Evolutionary conservation across 2,329 filamentous ascomycete genomes (phyloP), one percentile per base, ranked within the genome.

Genomic region (Acarospora socialis): DNA sequence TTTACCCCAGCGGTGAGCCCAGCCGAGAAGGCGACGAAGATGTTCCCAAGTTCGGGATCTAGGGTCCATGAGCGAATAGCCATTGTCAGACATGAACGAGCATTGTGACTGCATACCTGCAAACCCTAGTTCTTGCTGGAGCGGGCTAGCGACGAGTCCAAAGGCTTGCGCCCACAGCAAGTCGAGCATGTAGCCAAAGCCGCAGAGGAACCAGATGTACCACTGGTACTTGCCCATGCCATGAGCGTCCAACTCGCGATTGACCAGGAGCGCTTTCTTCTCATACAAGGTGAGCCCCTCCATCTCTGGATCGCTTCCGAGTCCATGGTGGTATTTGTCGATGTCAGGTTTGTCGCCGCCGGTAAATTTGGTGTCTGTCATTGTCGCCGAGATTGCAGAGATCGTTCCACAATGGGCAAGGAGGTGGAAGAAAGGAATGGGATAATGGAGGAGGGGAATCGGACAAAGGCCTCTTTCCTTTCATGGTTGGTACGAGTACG

Each of bases 81-180:
- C n/a, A n/a, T n/a, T n/a, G n/a, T n/a, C n/a, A n/a, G n/a, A n/a
- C n/a, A n/a, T n/a, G n/a, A n/a, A n/a, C n/a, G n/a, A n/a, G n/a
- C n/a, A n/a, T n/a, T n/a, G n/a, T n/a, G 7, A n/a, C 4, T 12
- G 21, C 20, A 14, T 21, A 42, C 40, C 21, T 22, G 24, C 46
- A 34, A 73, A 70, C 1, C 66, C 66, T 14, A 73, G 46, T 46
- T 73, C 69, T 44, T 71, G 67, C 42, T 70, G 56, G 34, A 73
- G 46, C 5, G 68, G 63, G 7, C 60, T 61, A 10, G 69, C 47
- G 0, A 70, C 59, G 2, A 73, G 56, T 7, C 66, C 66, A 42
- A 73, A 69, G 0, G 64, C 68, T 40, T 72, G 68, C 3, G 68
- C 66, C 65, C 67, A 73, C 28, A 69, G 53, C 15, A 72, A 48